Percentiles rank a stretch among this genome's conserved stretches.
Evolutionary conservation across 2,329 filamentous ascomycete species (phyloP).

Genomic region (Fusarium dlaminii): DNA sequence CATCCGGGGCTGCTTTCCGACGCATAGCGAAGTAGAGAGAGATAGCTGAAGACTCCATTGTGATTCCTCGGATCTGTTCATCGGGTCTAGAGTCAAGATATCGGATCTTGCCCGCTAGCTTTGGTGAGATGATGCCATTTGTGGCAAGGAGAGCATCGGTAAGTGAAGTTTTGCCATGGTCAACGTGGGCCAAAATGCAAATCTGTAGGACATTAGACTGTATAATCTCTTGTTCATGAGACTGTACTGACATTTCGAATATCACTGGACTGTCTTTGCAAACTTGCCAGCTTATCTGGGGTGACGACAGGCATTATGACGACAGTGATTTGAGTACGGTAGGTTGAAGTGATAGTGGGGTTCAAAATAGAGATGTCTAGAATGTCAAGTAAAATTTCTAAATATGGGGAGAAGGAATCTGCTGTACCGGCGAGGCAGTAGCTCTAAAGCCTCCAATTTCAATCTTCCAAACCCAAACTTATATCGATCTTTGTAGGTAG

Average conservation of each 20-base stretch:
- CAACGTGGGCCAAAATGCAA: slow-evolving; percentile 94
- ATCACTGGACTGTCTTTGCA: slow-evolving; percentile 87
- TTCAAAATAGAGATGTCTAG: not conserved
- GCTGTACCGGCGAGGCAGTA: not conserved
- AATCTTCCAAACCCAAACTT: not conserved
- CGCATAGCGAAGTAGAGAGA: slow-evolving; percentile 95
- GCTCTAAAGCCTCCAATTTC: not conserved
- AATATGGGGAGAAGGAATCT: slow-evolving; percentile 1
- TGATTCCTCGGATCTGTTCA: slow-evolving; percentile 95
- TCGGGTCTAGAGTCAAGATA: slow-evolving; percentile 97
- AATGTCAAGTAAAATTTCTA: slow-evolving; percentile 1
- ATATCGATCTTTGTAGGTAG: slow-evolving; percentile 7
- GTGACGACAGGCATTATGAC: slow-evolving; percentile 87
- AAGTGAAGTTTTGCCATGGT: slow-evolving; percentile 98
- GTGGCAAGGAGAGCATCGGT: slow-evolving; percentile 96
- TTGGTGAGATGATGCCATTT: slow-evolving; percentile 98
- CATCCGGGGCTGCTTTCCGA: slow-evolving; percentile 74
- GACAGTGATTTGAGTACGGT: slow-evolving; percentile 16
- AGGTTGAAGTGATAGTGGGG: slow-evolving; percentile 6
- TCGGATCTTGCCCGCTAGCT: slow-evolving; percentile 95
- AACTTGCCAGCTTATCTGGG: slow-evolving; percentile 86
- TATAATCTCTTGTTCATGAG: not conserved
- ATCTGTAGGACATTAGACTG: slow-evolving; percentile 64
- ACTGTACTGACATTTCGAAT: slow-evolving; percentile 82
- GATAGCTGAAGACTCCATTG: slow-evolving; percentile 99